Base-by-base conservation (phyloP, 352 stramenopile species). In the Phytopythium aichiense region DNA sequence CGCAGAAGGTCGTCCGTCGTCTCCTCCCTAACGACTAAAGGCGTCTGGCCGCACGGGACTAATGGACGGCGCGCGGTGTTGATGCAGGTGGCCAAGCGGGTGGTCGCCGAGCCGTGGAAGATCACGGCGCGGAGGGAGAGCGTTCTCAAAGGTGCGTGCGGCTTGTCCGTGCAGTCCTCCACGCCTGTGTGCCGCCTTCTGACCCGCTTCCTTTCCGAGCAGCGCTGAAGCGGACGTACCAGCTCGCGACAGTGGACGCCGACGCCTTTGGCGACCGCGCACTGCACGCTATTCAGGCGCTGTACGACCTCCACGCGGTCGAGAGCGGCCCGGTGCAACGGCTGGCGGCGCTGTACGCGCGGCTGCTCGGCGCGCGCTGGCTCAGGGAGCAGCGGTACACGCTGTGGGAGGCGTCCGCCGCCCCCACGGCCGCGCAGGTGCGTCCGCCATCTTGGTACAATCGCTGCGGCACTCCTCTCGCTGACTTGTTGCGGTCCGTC, bases 231-330 rank as follows among this genome's bases (percentile, higher is more conserved):
- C 59, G 60, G 50, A 51, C 89, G 16, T 91, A 86, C 58, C 65
- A 71, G 23, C 58, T 76, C 58, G 53, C 22, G 33, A 35, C 53
- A 1, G 66, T 71, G 7, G 60, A 71, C 50, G 50, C 38, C 11
- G 45, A 59, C 48, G 57, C 69, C 46, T 75, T 76, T 38, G 37
- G 28, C 13, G 40, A 58, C n/a, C 37, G 72, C 40, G 67, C 69
- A 4, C 54, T 91, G 37, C 80, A 91, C 62, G 72, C 79, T 18
- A 88, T 90, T 35, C 81, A 85, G 54, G 71, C 65, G 45, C 71
- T 92, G n/a, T 81, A 79, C 60, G 79, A 91, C 56, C 73, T 94
- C 20, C 74, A 88, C 61, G 30, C 58, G 4, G 65, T 89, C 43
- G 85, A 90, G 48, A 69, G 69, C 2, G 73, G 64, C 5, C 72